Percentiles rank a stretch among this genome's conserved stretches.
These are phyloP conservation scores for Dothideomycetidae sp. DNA, from an alignment of 2,329 filamentous ascomycete species.

Conservation along the genomic window DNA sequence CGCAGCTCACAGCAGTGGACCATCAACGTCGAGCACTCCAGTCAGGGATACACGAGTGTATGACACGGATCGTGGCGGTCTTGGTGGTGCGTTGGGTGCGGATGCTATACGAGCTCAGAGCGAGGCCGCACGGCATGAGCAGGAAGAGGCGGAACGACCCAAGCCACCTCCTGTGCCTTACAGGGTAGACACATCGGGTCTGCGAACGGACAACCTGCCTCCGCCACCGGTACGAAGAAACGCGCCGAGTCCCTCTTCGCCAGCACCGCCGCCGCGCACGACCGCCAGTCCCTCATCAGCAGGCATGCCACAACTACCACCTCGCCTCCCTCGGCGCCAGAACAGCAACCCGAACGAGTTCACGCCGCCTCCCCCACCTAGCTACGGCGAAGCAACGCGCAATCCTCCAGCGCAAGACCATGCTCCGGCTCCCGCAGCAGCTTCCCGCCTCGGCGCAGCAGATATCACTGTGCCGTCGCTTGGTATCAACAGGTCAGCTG, in stretches of 20 bases:
- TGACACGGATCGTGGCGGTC: slow-evolving; percentile 26
- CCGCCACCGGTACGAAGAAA: slow-evolving; percentile 48
- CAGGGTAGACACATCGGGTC: slow-evolving; percentile 53
- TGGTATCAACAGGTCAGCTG: slow-evolving; percentile 45
- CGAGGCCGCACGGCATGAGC: slow-evolving; percentile 23
- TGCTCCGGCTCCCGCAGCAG: slow-evolving; percentile 36
- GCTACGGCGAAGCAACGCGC: slow-evolving; percentile 31
- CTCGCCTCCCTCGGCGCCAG: slow-evolving; percentile 56
- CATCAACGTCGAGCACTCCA: slow-evolving; percentile 13
- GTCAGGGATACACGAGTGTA: slow-evolving; percentile 7
- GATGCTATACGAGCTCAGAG: slow-evolving; percentile 25
- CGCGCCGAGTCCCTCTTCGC: slow-evolving; percentile 6
- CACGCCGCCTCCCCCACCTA: slow-evolving; percentile 31
- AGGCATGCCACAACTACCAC: slow-evolving; percentile 45
- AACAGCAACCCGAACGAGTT: slow-evolving; percentile 37
- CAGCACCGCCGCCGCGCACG: slow-evolving; percentile 17
- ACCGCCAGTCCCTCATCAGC: slow-evolving; percentile 16
- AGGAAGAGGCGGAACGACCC: slow-evolving; percentile 23
- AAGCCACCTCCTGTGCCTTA: slow-evolving; percentile 48
- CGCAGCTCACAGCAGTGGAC: slow-evolving; percentile 16
- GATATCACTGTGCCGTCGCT: slow-evolving; percentile 68
- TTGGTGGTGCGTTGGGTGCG: slow-evolving; percentile 30
- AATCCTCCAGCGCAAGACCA: slow-evolving; percentile 27
- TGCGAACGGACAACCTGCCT: slow-evolving; percentile 54
- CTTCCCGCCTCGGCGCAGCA: slow-evolving; percentile 49